These are phyloP conservation scores for Botrytis galanthina DNA, from an alignment of 2,329 filamentous ascomycete genomes.

Conservation along the genomic window DNA sequence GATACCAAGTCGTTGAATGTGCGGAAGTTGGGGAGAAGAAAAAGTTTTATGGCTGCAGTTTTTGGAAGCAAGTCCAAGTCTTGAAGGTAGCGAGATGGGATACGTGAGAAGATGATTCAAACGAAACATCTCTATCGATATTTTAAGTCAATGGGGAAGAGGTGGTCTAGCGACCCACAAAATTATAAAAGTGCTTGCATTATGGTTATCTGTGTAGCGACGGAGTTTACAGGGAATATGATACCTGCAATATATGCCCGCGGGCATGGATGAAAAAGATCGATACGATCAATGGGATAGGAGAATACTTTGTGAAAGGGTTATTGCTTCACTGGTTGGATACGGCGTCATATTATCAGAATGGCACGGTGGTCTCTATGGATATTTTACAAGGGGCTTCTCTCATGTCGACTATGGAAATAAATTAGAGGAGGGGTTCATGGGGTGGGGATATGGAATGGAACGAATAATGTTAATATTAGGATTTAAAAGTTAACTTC, in stretches of 20 bases:
- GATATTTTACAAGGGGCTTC: background rate
- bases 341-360: conserved; percentile 5
- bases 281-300: background rate
- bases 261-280: background rate
- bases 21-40: conserved; percentile 42
- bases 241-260: background rate
- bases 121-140: background rate
- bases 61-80: conserved; percentile 39
- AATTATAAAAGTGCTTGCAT: conserved; percentile 4
- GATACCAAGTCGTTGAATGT: conserved; percentile 33
- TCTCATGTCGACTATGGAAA: background rate
- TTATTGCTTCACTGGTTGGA: background rate
- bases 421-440: background rate
- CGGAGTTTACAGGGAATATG: conserved; percentile 20
- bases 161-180: background rate
- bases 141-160: background rate
- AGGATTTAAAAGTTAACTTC: background rate
- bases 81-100: background rate
- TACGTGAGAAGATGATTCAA: background rate
- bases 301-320: background rate
- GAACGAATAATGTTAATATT: background rate
- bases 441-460: background rate
- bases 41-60: conserved; percentile 48
- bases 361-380: background rate
- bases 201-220: conserved; percentile 20